Percentiles rank a stretch among this genome's conserved stretches.
Conservation (phyloP, 2,329 filamentous ascomycete species). For the Botryotinia calthae region DNA sequence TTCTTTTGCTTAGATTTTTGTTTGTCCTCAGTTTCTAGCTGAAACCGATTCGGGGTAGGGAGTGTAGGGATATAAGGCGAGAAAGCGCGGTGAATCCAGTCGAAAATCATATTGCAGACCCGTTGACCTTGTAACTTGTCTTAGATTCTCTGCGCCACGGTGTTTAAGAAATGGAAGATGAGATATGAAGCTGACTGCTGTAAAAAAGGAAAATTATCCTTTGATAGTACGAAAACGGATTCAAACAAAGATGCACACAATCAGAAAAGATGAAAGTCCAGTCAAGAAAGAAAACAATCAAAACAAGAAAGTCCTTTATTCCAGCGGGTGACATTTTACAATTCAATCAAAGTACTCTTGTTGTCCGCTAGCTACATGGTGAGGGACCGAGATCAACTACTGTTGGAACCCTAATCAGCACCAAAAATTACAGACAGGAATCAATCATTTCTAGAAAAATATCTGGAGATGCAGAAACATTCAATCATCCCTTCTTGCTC, state of each 20-base stretch:
- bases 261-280: not conserved
- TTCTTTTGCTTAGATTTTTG: not conserved
- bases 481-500: not conserved
- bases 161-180: not conserved
- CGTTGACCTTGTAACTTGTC: not conserved
- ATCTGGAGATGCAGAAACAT: not conserved
- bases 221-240: constrained; percentile 19
- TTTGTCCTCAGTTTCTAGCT: not conserved
- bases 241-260: constrained; percentile 1
- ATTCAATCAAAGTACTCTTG: not conserved
- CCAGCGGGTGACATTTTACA: not conserved
- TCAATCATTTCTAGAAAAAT: too few species aligned
- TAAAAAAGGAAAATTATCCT: not conserved
- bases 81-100: not conserved
- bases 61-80: not conserved
- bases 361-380: too few species aligned
- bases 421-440: not conserved
- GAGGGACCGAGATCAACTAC: not conserved
- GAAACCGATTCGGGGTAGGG: not conserved
- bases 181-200: not conserved
- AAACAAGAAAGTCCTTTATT: constrained; percentile 7
- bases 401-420: not conserved
- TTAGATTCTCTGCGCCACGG: not conserved
- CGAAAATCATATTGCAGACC: not conserved
- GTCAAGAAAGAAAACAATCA: not conserved